A percentile compares a stretch with the other conserved stretches of the same genome.
Evolutionary conservation across 805 yeast genomes (phyloP).

Genomic region (Danielia reshetovae): DNA sequence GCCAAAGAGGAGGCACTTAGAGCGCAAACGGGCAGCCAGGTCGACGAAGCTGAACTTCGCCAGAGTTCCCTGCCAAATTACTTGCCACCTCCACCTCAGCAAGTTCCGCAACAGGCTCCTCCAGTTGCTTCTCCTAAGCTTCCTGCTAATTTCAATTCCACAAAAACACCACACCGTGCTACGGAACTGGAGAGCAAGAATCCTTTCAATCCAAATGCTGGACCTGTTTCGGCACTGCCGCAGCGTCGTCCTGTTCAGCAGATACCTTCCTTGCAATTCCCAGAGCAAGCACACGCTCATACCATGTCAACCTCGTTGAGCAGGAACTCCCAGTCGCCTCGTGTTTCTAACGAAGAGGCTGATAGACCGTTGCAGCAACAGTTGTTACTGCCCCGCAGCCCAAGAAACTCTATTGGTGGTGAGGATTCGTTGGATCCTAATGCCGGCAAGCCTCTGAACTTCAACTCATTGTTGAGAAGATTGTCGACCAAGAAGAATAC

Average conservation of each 20-base stretch:
- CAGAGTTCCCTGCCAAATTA: neutral
- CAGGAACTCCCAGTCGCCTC: slow-evolving; percentile 13
- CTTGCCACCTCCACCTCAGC: slow-evolving; percentile 1
- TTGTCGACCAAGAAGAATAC: slow-evolving; percentile 30
- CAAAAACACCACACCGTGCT: neutral
- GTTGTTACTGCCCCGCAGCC: slow-evolving; percentile 12
- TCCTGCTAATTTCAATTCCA: neutral
- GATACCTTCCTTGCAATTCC: slow-evolving; percentile 15
- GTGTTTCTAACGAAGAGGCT: slow-evolving; percentile 8
- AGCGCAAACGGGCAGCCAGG: slow-evolving; percentile 24
- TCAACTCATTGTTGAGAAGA: slow-evolving; percentile 35
- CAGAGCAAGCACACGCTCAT: slow-evolving; percentile 40
- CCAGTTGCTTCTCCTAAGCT: neutral
- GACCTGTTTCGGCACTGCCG: slow-evolving; percentile 2
- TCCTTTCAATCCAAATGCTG: too few species aligned
- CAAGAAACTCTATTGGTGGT: slow-evolving; percentile 16
- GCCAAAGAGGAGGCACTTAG: slow-evolving; percentile 50
- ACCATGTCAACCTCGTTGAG: slow-evolving; percentile 14
- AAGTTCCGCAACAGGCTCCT: neutral
- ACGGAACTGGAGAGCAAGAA: slow-evolving; percentile 4
- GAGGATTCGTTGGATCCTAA: slow-evolving; percentile 34
- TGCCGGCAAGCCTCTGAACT: slow-evolving; percentile 22
- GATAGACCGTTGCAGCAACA: slow-evolving; percentile 26
- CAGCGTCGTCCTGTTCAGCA: neutral
- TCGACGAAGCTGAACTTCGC: slow-evolving; percentile 5